Conservation (phyloP, 2,329 filamentous ascomycete species). For the Pseudogymnoascus sp. region DNA sequence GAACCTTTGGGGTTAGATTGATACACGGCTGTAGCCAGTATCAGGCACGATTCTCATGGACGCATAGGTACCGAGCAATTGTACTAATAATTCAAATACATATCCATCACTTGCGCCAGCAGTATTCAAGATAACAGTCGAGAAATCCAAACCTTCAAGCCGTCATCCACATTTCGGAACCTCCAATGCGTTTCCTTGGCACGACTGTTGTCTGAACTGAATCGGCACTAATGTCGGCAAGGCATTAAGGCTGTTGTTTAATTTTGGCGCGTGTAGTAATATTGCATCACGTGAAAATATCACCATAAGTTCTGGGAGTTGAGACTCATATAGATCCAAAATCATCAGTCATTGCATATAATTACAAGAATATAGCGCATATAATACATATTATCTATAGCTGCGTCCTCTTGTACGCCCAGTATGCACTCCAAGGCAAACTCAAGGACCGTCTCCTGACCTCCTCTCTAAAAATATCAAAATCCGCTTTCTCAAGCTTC, state of each 20-base stretch:
- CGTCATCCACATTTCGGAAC: constrained; percentile 1
- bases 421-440: constrained; percentile 68
- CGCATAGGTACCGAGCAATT: neutral
- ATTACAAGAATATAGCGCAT: neutral
- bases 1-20: neutral
- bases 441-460: constrained; percentile 68
- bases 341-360: neutral
- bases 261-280: neutral
- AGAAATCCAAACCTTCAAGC: neutral
- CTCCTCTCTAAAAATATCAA: constrained; percentile 66
- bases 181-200: neutral
- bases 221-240: neutral
- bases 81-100: neutral
- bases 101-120: neutral
- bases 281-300: neutral
- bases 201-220: neutral
- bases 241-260: neutral
- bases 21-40: neutral
- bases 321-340: neutral
- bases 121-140: neutral
- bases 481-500: constrained; percentile 69
- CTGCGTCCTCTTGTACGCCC: constrained; percentile 47
- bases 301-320: neutral
- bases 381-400: constrained; percentile 31
- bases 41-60: neutral